phyloP scores from a whole-genome alignment of 805 yeast species.

The Kuraishia borneana region DNA sequence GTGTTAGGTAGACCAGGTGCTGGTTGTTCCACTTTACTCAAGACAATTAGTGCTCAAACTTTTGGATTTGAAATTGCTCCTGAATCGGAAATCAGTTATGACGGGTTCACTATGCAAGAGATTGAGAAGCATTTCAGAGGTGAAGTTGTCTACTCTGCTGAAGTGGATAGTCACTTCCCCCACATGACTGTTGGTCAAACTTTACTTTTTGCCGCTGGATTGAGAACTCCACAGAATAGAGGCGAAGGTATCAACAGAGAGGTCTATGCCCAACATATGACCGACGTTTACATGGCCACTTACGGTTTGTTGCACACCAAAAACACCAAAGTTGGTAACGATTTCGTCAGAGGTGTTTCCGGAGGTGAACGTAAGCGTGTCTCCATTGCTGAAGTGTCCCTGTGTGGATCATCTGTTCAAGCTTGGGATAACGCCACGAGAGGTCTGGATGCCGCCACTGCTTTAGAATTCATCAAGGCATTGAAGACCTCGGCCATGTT shows the following conservation, averaged over 20 bases:
- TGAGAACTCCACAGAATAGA: constrained; percentile 54
- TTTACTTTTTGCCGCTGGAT: constrained; percentile 46
- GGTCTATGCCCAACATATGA: constrained; percentile 38
- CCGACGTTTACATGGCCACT: constrained; percentile 41
- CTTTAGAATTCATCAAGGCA: constrained; percentile 50
- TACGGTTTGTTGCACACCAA: constrained; percentile 38
- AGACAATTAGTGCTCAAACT: constrained; percentile 46
- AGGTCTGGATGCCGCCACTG: constrained; percentile 65
- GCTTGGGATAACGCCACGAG: constrained; percentile 65
- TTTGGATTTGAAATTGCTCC: constrained; percentile 43
- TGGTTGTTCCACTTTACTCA: constrained; percentile 63
- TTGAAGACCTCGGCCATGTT: constrained; percentile 43
- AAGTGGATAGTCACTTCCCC: constrained; percentile 58
- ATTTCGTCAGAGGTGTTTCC: constrained; percentile 51
- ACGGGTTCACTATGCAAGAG: constrained; percentile 42
- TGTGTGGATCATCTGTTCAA: constrained; percentile 28
- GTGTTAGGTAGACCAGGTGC: constrained; percentile 78
- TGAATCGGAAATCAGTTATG: constrained; percentile 36
- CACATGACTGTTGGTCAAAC: constrained; percentile 60
- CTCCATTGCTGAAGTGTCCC: constrained; percentile 44
- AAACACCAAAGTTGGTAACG: constrained; percentile 53
- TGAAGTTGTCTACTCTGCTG: constrained; percentile 63
- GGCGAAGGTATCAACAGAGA: constrained; percentile 49
- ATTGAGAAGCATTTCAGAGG: constrained; percentile 47
- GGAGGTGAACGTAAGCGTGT: constrained; percentile 64